These are phyloP conservation scores for Gelatoporia subvermispora DNA, from an alignment of 768 basidiomycete species.

Conservation along the genomic window DNA sequence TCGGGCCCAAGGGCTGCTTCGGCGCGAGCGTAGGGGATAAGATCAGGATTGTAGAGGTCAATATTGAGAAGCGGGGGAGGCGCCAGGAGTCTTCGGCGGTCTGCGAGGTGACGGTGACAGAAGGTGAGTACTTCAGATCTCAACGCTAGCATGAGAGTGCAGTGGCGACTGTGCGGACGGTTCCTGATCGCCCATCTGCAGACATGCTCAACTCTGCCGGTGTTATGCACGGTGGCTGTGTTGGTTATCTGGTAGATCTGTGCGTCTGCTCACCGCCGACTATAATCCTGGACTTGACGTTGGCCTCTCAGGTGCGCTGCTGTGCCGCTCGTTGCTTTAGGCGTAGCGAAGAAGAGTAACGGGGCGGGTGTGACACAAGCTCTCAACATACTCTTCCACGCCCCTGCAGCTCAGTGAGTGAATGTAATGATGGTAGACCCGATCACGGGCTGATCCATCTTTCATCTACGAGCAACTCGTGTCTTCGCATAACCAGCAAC, in stretches of 20 bases:
- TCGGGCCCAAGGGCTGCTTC: constrained; percentile 58
- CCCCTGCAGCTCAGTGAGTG: constrained; percentile 59
- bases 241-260: constrained; percentile 75
- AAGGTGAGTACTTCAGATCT: constrained; percentile 39
- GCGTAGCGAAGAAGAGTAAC: constrained; percentile 53
- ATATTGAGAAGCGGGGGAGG: constrained; percentile 39
- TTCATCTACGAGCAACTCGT: constrained; percentile 43
- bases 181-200: constrained; percentile 16
- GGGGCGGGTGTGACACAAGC: constrained; percentile 74
- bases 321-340: constrained; percentile 64
- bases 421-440: neutral
- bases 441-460: neutral
- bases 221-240: constrained; percentile 72
- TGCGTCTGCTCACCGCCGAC: constrained; percentile 26
- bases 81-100: constrained; percentile 56
- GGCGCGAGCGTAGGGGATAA: constrained; percentile 56
- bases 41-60: constrained; percentile 59
- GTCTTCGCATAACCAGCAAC: constrained; percentile 55
- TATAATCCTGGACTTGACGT: neutral
- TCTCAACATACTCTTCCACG: constrained; percentile 65
- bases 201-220: constrained; percentile 75
- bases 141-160: neutral
- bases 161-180: too few relatives aligned
- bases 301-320: constrained; percentile 48
- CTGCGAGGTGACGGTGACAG: constrained; percentile 58